Percentiles rank a stretch among this genome's conserved stretches.
phyloP scores from a whole-genome alignment of 176 grass and related monocot species.

The Eragrostis nindensis region DNA sequence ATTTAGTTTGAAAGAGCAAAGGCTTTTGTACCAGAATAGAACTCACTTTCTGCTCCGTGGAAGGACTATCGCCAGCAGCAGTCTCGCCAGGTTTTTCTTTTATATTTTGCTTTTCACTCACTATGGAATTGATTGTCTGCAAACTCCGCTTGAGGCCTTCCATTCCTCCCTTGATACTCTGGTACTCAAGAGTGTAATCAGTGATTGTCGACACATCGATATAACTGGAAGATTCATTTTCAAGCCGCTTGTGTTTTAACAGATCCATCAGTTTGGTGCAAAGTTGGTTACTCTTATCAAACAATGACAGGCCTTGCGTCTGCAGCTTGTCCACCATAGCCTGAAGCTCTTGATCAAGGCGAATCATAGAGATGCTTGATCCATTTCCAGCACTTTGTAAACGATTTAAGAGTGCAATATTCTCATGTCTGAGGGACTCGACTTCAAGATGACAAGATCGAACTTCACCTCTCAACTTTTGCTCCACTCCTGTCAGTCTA shows the following conservation, averaged over 20 bases:
- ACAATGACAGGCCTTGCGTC: conserved; percentile 67
- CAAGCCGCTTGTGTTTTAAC: conserved; percentile 50
- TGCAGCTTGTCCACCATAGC: conserved; percentile 69
- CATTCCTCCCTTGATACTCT: conserved; percentile 70
- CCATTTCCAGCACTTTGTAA: conserved; percentile 63
- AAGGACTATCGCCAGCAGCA: conserved; percentile 26
- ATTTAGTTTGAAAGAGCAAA: conserved; percentile 8
- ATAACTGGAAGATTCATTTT: conserved; percentile 40
- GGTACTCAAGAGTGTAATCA: conserved; percentile 65
- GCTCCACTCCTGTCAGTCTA: conserved; percentile 80
- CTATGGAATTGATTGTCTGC: conserved; percentile 38
- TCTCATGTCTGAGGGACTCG: conserved; percentile 78
- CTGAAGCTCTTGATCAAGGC: conserved; percentile 63
- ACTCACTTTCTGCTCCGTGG: conserved; percentile 38
- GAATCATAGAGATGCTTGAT: conserved; percentile 44
- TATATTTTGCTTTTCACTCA: conserved; percentile 59
- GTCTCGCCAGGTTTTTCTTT: conserved; percentile 39
- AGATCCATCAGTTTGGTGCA: conserved; percentile 58
- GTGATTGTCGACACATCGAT: conserved; percentile 48
- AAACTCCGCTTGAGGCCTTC: conserved; percentile 75
- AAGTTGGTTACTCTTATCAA: conserved; percentile 62
- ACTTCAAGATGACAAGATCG: conserved; percentile 63
- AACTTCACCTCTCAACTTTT: conserved; percentile 76
- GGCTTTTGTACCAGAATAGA: conserved; percentile 27
- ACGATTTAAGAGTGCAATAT: conserved; percentile 68